Conservation (phyloP, 1,284 basidiomycete genomes). For the Entoloma clypeatum region DNA sequence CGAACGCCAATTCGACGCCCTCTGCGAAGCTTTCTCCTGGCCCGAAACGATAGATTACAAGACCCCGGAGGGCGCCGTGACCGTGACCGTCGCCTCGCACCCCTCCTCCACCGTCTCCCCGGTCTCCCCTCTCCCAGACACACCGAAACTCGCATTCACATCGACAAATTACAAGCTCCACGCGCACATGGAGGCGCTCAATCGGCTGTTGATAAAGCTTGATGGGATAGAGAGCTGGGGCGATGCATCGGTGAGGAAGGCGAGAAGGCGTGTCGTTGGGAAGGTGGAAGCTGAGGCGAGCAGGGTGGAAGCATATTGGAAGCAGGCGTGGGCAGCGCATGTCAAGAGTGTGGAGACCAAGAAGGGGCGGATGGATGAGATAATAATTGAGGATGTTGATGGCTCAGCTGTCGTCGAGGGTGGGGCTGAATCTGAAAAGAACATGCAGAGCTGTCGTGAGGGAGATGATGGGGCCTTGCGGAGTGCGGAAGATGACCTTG, state of each 20-base stretch:
- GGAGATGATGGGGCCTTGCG: too few relatives aligned
- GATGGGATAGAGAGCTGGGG: slow-evolving; percentile 69
- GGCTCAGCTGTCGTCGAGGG: too few relatives aligned
- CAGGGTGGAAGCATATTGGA: slow-evolving; percentile 33
- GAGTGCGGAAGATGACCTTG: too few relatives aligned
- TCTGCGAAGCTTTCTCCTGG: slow-evolving; percentile 31
- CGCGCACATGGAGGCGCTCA: slow-evolving; percentile 44
- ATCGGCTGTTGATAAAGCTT: slow-evolving; percentile 57
- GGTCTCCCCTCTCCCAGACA: slow-evolving; percentile 13
- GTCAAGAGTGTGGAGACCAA: too few relatives aligned
- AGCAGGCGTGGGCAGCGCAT: slow-evolving; percentile 30
- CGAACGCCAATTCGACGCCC: slow-evolving; percentile 28
- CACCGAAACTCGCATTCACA: slow-evolving; percentile 45
- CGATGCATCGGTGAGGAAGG: slow-evolving; percentile 50
- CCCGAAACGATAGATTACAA: slow-evolving; percentile 39
- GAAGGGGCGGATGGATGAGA: too few relatives aligned
- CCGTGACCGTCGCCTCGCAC: slow-evolving; percentile 20
- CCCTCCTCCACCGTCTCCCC: background rate
- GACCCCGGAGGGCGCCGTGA: slow-evolving; percentile 25
- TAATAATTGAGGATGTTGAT: too few relatives aligned
- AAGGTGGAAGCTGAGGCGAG: slow-evolving; percentile 57
- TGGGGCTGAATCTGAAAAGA: too few relatives aligned
- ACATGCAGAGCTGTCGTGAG: too few relatives aligned
- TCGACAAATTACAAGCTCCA: slow-evolving; percentile 49
- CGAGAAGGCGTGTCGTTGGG: slow-evolving; percentile 55